Conservation (phyloP, 176 grass and related monocot genomes). For the Carex scoparia region DNA sequence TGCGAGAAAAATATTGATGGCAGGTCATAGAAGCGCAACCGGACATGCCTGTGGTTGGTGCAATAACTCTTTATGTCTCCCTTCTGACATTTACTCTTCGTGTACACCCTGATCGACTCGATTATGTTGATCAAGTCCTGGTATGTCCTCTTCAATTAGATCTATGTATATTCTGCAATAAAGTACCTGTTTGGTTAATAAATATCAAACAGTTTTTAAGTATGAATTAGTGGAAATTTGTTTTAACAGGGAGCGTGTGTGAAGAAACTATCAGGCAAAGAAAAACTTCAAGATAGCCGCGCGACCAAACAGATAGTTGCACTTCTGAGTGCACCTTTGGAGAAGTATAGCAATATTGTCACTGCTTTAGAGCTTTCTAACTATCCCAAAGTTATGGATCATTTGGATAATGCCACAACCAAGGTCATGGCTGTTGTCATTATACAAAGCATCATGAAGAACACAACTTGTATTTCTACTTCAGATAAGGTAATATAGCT, state of each 20-base stretch:
- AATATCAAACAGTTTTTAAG: conserved; percentile 9
- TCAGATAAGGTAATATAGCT: conserved; percentile 72
- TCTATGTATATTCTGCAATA: neutral
- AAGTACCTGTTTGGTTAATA: neutral
- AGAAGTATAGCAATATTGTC: conserved; percentile 96
- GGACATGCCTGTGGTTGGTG: conserved; percentile 92
- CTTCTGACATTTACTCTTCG: conserved; percentile 96
- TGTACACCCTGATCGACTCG: conserved; percentile 97
- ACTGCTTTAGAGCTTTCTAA: conserved; percentile 96
- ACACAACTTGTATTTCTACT: conserved; percentile 80
- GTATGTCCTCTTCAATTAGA: conserved; percentile 38
- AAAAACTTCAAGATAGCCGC: conserved; percentile 86
- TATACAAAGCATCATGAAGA: conserved; percentile 99
- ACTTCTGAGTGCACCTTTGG: conserved; percentile 93
- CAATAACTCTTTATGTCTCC: conserved; percentile 92
- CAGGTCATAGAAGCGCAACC: conserved; percentile 98
- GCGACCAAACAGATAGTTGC: conserved; percentile 98
- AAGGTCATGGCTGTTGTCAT: conserved; percentile 99
- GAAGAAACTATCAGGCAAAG: conserved; percentile 94
- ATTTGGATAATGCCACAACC: conserved; percentile 90
- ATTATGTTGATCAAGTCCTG: conserved; percentile 99
- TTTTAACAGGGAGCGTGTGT: conserved; percentile 86
- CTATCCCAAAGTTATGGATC: conserved; percentile 98
- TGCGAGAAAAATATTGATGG: conserved; percentile 20
- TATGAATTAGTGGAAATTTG: conserved; percentile 23